A percentile compares a stretch with the other conserved stretches of the same genome.
phyloP scores from a whole-genome alignment of 75 land plant species.

The Selaginella tamariscina region DNA sequence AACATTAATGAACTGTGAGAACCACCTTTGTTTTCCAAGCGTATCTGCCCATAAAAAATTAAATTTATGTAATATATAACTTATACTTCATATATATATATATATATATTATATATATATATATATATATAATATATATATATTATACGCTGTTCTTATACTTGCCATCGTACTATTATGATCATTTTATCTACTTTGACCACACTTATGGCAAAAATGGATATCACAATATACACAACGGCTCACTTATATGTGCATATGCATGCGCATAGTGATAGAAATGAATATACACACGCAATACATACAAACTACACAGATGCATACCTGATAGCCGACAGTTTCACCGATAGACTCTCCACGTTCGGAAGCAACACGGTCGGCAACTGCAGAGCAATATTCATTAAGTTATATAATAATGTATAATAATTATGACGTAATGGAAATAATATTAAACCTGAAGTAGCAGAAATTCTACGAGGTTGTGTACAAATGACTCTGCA shows the following conservation, averaged over 20 bases:
- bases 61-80: background rate
- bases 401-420: slow-evolving; percentile 2
- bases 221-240: too few species aligned
- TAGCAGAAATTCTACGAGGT: slow-evolving; percentile 89
- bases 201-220: too few species aligned
- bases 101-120: too few species aligned
- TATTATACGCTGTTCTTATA: too few species aligned
- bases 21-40: slow-evolving; percentile 82
- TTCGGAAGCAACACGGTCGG: slow-evolving; percentile 81
- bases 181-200: too few species aligned
- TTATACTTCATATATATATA: too few species aligned
- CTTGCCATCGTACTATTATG: too few species aligned
- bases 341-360: slow-evolving; percentile 88
- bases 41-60: slow-evolving; percentile 37
- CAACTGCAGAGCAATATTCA: slow-evolving; percentile 35
- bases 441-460: slow-evolving; percentile 46
- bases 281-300: too few species aligned
- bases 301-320: background rate
- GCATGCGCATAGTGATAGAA: too few species aligned
- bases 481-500: slow-evolving; percentile 92
- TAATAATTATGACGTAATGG: too few species aligned
- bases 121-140: too few species aligned
- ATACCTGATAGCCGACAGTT: slow-evolving; percentile 83
- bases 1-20: slow-evolving; percentile 68
- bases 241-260: too few species aligned